Evolutionary conservation across 441 rosid species (phyloP), one percentile per base, ranked within the genome.

Genomic region (Sinapis alba): DNA sequence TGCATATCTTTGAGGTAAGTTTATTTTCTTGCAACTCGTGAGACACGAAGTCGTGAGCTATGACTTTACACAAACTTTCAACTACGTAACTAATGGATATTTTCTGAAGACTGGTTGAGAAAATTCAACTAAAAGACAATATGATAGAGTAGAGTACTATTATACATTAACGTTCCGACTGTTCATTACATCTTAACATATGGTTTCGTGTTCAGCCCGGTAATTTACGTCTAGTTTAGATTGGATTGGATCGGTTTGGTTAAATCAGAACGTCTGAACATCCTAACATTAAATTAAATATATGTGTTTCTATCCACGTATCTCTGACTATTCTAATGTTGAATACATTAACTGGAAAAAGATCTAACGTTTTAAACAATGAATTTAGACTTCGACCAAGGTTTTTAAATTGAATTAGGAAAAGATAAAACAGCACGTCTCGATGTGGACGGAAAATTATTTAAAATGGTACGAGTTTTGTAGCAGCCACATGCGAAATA

Each of bases 1-100:
- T 54, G 30, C 69, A 72, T 2, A 32, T 6, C 47, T 51, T 51
- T 32, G 50, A 62, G 26, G 53, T 62, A 7, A 62, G 19, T 30
- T 51, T 62, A 50, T 36, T 61, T 58, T n/a, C 59, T 15, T 11
- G 13, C 41, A 34, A 18, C 61, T 60, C 78, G 43, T 23, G 68
- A 7, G 20, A 3, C 68, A 32, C 5, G 13, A 41, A 2, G 66
- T 19, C 28, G 53, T 68, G 78, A 68, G 28, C 41, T 57, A 2
- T 27, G 34, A 65, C 69, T 68, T 68, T 68, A 5, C 34, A 61
- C 18, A 13, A 5, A 18, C 15, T 4, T 58, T 30, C n/a, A 68
- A 26, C 73, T 21, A 45, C 2, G 43, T 54, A 21, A 28, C 19
- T 43, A 41, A 16, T 62, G 9, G 18, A 61, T 38, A 28, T 24